Conservation (phyloP, 2,329 filamentous ascomycete species). For the Diplodia corticola region DNA sequence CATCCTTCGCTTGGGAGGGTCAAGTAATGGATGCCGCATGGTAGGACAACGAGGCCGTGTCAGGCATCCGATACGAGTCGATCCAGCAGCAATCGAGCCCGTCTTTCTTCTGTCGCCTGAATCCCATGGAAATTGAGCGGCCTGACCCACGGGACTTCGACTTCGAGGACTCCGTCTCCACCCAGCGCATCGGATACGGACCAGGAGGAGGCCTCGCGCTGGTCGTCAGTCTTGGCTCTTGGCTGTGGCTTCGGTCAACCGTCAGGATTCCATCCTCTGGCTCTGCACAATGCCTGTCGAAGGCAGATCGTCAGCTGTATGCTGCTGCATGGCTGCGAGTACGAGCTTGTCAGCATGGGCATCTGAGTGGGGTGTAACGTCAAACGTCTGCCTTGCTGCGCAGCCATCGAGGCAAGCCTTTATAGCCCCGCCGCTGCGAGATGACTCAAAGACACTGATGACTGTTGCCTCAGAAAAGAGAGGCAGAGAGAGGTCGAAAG, state of each 20-base stretch:
- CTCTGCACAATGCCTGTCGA: neutral
- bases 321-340: neutral
- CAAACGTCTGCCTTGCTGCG: neutral
- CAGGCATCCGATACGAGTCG: neutral
- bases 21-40: neutral
- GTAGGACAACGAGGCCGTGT: neutral
- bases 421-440: neutral
- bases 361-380: neutral
- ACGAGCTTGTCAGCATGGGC: neutral
- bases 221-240: neutral
- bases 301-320: neutral
- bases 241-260: neutral
- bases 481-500: slow-evolving; percentile 1
- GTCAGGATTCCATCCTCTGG: no score
- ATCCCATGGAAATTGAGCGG: no score
- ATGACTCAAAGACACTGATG: neutral
- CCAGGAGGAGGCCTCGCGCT: neutral
- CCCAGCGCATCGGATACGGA: neutral
- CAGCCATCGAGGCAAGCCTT: neutral
- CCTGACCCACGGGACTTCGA: neutral
- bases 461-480: neutral
- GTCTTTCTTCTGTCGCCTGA: neutral
- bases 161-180: neutral
- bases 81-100: neutral
- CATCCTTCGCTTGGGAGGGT: neutral